phyloP scores from a whole-genome alignment of 2,329 filamentous ascomycete genomes.

The Xylaria sp. region DNA sequence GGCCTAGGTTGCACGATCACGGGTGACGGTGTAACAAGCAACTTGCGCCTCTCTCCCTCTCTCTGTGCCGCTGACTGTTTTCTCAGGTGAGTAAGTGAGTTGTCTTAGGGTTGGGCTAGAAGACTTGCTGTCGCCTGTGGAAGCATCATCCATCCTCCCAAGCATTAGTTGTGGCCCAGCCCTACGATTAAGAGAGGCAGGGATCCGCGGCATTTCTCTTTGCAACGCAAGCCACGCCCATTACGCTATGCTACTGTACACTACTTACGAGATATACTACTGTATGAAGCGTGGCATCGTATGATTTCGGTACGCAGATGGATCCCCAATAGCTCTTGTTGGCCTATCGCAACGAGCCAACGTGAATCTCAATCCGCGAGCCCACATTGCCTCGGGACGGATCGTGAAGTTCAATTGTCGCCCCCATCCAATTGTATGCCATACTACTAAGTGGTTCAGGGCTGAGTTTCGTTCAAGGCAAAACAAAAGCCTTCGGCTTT shows the following conservation, averaged over 20 bases:
- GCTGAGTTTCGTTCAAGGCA: neutral
- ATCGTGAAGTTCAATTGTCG: constrained; percentile 7
- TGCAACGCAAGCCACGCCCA: neutral
- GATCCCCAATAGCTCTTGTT: neutral
- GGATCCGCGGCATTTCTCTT: constrained; percentile 5
- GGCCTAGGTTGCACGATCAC: constrained; percentile 1
- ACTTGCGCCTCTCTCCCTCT: neutral
- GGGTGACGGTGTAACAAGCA: constrained; percentile 1
- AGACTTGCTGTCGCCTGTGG: neutral
- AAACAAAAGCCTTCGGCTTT: neutral
- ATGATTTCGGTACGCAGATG: constrained; percentile 9
- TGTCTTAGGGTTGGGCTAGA: neutral
- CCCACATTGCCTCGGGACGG: neutral
- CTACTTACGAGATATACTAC: neutral
- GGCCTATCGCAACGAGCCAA: neutral
- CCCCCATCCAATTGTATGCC: neutral
- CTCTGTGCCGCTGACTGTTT: no score
- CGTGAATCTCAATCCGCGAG: neutral
- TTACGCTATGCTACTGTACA: no score
- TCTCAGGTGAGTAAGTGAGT: neutral
- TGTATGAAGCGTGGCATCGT: constrained; percentile 13
- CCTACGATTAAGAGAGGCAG: constrained; percentile 18
- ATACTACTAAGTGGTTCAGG: neutral
- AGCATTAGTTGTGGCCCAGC: constrained; percentile 8
- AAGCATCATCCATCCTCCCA: neutral